Evolutionary conservation across 306 rosid genomes (phyloP), one percentile per base, ranked within the genome.

Genomic region (Hippophae gyantsensis): DNA sequence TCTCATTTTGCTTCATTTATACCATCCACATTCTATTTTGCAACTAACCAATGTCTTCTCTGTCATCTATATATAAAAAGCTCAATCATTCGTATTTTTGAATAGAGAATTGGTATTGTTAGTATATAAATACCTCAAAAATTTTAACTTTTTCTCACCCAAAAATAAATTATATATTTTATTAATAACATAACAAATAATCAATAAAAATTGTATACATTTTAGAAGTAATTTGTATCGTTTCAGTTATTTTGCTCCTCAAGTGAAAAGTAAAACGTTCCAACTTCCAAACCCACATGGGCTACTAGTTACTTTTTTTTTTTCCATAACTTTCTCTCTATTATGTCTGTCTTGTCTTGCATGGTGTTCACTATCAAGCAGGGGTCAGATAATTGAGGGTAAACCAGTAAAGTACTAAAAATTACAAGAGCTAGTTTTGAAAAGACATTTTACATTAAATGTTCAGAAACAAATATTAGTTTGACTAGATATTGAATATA

Each of bases 351-450:
- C 8, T 10, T 49, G 11, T 8, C 32, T 7, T 40, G 13, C 51
- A 32, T 40, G 11, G n/a, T 10, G 32, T 9, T 11, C 27, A 9
- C 54, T 7, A 7, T 9, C 40, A 44, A 65, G 38, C 68, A 67
- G 66, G 65, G 74, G 71, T 58, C 58, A 50, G 72, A 80, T 69
- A 71, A 81, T 83, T 83, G 77, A 64, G 59, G 67, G 69, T 69
- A 69, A 74, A 52, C 69, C 60, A 62, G 79, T 72, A 55, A 72
- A 75, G 58, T 69, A 76, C 76, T 71, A 69, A 71, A 72, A 78
- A 78, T 67, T 77, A 78, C 73, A 18, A 18, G 23, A 0, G 23
- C 1, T 18, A 18, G 23, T 18, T 18, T 18, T 18, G 23, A 18
- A 18, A 18, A 18, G 23, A 18, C 23, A 18, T 18, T 18, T 18